Conservation (phyloP, 306 rosid genomes). For the Pyrus bretschneideri region DNA sequence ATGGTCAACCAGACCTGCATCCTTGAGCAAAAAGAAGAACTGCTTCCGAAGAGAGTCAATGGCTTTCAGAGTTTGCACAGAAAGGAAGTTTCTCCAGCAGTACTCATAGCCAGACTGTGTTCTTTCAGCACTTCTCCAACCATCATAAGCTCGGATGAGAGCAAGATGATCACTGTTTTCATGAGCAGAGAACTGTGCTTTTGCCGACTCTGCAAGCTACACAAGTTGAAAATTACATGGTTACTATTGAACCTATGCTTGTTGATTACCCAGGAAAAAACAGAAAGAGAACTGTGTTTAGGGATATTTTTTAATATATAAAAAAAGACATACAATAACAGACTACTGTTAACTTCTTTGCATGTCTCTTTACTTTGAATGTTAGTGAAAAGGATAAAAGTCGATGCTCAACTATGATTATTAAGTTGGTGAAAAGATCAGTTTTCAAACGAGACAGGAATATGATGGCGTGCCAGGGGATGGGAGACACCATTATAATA, state of each 20-base stretch:
- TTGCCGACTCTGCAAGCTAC: constrained; percentile 43
- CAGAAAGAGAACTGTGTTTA: neutral
- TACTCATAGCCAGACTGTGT: constrained; percentile 63
- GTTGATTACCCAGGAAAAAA: neutral
- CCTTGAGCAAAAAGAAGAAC: constrained; percentile 69
- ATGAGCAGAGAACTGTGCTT: constrained; percentile 38
- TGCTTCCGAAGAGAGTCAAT: constrained; percentile 82
- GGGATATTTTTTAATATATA: neutral
- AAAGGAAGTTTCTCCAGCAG: constrained; percentile 91
- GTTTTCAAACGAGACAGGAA: neutral
- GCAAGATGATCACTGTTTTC: constrained; percentile 89
- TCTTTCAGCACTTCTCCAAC: constrained; percentile 84
- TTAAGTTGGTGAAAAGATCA: neutral
- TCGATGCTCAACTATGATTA: neutral
- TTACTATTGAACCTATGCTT: neutral
- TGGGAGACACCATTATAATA: neutral
- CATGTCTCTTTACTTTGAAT: neutral
- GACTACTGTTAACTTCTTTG: neutral
- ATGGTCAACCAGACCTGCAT: constrained; percentile 57
- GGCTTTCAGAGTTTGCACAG: constrained; percentile 76
- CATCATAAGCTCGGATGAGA: constrained; percentile 73
- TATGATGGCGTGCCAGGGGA: neutral
- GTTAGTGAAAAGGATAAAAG: neutral
- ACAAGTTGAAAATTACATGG: constrained; percentile 18
- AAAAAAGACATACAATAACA: neutral